phyloP scores from a whole-genome alignment of 108 stramenopile species.

The Nitzschia inconspicua region DNA sequence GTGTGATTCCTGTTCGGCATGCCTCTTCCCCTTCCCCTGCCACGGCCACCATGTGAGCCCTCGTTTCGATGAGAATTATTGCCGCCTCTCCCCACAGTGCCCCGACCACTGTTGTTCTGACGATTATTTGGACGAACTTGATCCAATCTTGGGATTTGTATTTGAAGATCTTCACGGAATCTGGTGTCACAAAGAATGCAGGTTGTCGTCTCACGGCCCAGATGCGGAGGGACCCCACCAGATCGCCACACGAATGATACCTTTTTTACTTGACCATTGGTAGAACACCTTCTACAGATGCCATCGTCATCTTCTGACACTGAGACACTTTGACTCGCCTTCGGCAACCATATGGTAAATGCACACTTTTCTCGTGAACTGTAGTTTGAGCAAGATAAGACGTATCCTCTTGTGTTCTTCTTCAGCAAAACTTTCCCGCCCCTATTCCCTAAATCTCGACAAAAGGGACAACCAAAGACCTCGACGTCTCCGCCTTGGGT shows the following conservation, averaged over 20 bases:
- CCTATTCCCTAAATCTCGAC: slow-evolving; percentile 19
- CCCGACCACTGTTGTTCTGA: background rate
- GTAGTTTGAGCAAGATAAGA: slow-evolving; percentile 68
- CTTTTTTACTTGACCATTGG: slow-evolving; percentile 44
- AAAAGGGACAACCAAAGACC: slow-evolving; percentile 81
- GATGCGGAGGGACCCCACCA: slow-evolving; percentile 82
- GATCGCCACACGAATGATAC: slow-evolving; percentile 69
- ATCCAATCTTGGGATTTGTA: slow-evolving; percentile 57
- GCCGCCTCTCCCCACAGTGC: background rate
- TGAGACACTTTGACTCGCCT: slow-evolving; percentile 44
- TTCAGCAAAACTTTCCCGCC: slow-evolving; percentile 50
- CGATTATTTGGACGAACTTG: slow-evolving; percentile 46
- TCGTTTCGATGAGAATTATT: background rate
- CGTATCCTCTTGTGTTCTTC: slow-evolving; percentile 50
- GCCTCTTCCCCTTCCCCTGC: background rate
- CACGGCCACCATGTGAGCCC: background rate
- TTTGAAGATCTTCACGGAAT: slow-evolving; percentile 63
- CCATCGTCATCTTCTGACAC: slow-evolving; percentile 36
- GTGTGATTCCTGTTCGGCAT: background rate
- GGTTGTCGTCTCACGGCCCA: slow-evolving; percentile 46
- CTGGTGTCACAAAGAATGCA: slow-evolving; percentile 76
- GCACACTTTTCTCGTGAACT: slow-evolving; percentile 41
- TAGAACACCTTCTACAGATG: slow-evolving; percentile 53
- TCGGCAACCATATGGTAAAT: slow-evolving; percentile 73
- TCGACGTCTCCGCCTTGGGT: slow-evolving; percentile 63